phyloP scores from a whole-genome alignment of 805 yeast genomes.

The Nakazawaea wickerhamii region DNA sequence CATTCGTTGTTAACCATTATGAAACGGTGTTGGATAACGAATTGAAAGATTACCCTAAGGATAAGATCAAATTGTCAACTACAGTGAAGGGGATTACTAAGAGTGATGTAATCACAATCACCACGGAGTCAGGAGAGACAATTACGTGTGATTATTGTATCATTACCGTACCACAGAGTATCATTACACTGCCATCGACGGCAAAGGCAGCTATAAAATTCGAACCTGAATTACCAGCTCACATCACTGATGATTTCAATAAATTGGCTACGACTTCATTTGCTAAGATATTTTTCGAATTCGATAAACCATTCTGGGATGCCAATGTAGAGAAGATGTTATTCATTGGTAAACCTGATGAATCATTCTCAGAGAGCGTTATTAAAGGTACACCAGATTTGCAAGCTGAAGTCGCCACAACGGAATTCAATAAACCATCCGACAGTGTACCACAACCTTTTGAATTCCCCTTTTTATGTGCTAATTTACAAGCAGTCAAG shows the following conservation, averaged over 20 bases:
- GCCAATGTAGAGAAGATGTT: conserved; percentile 25
- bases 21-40: conserved; percentile 23
- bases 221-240: conserved; percentile 32
- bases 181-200: conserved; percentile 30
- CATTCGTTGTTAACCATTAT: conserved; percentile 24
- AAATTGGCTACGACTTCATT: conserved; percentile 34
- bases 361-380: conserved; percentile 15
- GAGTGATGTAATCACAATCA: conserved; percentile 15
- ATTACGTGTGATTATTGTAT: conserved; percentile 34
- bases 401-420: conserved; percentile 9
- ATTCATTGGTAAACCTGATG: conserved; percentile 26
- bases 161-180: conserved; percentile 46
- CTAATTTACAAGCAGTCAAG: conserved; percentile 24
- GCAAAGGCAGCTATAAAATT: conserved; percentile 29
- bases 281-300: conserved; percentile 44
- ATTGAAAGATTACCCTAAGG: conserved; percentile 21
- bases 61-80: conserved; percentile 17
- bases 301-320: conserved; percentile 43
- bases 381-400: conserved; percentile 11
- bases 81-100: conserved; percentile 26
- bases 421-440: conserved; percentile 15
- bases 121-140: conserved; percentile 16
- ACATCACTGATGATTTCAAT: conserved; percentile 23
- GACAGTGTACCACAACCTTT: conserved; percentile 21
- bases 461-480: conserved; percentile 24